A percentile compares a stretch with the other conserved stretches of the same genome.
Evolutionary conservation across 2,329 filamentous ascomycete species (phyloP).

Genomic region (Microdochium paspali): DNA sequence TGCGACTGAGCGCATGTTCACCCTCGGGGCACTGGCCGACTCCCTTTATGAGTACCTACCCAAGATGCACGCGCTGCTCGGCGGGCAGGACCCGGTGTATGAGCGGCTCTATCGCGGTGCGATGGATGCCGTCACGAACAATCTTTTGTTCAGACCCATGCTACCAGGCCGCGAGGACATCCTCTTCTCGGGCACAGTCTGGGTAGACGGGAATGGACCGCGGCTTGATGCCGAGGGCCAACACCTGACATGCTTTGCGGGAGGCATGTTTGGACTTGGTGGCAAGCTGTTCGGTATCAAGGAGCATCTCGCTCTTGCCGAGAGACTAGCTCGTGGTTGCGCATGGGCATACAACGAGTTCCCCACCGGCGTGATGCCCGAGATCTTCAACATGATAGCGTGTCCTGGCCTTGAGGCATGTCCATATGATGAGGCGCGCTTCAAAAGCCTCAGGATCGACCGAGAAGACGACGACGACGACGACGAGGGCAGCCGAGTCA

Average conservation of each 20-base stretch:
- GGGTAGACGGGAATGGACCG: constrained; percentile 12
- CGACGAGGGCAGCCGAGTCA: too few species aligned
- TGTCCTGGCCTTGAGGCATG: constrained; percentile 9
- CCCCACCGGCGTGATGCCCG: constrained; percentile 49
- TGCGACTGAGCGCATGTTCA: constrained; percentile 27
- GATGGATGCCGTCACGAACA: constrained; percentile 47
- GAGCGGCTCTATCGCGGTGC: constrained; percentile 52
- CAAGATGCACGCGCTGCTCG: constrained; percentile 56
- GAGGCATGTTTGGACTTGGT: constrained; percentile 37
- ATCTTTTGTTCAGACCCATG: constrained; percentile 64
- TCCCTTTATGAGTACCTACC: constrained; percentile 51
- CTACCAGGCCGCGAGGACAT: constrained; percentile 51
- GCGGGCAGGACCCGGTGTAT: constrained; percentile 52
- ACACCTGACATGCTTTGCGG: constrained; percentile 37
- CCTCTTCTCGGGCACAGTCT: constrained; percentile 44
- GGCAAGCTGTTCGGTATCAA: constrained; percentile 33
- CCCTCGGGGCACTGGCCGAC: constrained; percentile 43
- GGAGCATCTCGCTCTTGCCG: constrained; percentile 35
- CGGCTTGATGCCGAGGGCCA: constrained; percentile 23
- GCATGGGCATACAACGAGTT: constrained; percentile 48
- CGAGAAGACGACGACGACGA: neutral
- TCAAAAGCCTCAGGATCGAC: constrained; percentile 8
- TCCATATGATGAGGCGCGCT: constrained; percentile 31
- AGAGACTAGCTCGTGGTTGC: constrained; percentile 43
- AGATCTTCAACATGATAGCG: constrained; percentile 34